A percentile compares a stretch with the other conserved stretches of the same genome.
Evolutionary conservation across 176 grass and related monocot genomes (phyloP).

Genomic region (Musa schizocarpa): DNA sequence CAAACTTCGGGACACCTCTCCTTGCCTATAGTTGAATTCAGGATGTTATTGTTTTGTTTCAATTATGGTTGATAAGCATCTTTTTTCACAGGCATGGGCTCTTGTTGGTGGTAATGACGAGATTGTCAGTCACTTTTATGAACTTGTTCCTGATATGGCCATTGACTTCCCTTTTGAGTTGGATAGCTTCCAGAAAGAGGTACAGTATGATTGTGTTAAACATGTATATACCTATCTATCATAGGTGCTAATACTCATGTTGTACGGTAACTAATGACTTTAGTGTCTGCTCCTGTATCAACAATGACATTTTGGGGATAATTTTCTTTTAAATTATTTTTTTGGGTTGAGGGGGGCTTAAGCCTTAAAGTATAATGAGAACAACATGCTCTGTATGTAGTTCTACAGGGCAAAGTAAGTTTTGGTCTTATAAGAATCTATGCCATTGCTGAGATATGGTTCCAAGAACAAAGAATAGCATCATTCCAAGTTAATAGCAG

Average conservation of each 20-base stretch:
- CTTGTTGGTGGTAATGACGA: conserved; percentile 50
- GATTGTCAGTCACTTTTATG: conserved; percentile 57
- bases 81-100: conserved; percentile 51
- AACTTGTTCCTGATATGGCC: conserved; percentile 91
- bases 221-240: neutral
- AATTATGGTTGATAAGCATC: neutral
- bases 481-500: too few relatives aligned
- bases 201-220: conserved; percentile 13
- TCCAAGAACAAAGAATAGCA: too few relatives aligned
- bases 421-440: too few relatives aligned
- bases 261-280: neutral
- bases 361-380: too few relatives aligned
- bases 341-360: too few relatives aligned
- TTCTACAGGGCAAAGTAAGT: too few relatives aligned
- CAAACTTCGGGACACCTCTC: neutral
- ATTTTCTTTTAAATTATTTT: too few relatives aligned
- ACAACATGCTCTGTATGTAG: too few relatives aligned
- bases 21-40: neutral
- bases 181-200: conserved; percentile 96
- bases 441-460: too few relatives aligned
- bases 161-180: conserved; percentile 92
- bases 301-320: too few relatives aligned
- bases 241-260: neutral
- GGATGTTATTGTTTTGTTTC: neutral
- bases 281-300: neutral